Percentiles rank a stretch among this genome's conserved stretches.
Evolutionary conservation across 1,284 basidiomycete genomes (phyloP).

Genomic region (Tylopilus orsonianus): DNA sequence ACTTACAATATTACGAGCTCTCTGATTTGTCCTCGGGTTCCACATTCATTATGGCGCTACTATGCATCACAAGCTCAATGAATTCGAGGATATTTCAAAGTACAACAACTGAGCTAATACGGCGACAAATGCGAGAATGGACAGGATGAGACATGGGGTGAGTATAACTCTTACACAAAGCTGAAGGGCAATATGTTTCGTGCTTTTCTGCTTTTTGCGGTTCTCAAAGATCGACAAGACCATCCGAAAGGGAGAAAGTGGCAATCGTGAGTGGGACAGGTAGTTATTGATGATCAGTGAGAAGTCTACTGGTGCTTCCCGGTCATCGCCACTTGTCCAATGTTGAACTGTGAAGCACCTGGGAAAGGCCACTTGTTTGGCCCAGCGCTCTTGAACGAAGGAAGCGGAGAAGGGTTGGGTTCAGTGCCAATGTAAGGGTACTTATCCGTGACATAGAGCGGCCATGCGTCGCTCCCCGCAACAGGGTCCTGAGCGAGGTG

Average conservation of each 20-base stretch:
- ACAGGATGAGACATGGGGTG: no score
- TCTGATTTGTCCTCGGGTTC: no score
- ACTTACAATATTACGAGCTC: no score
- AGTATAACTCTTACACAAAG: no score
- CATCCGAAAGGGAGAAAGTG: no score
- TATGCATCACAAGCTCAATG: no score
- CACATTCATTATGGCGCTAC: no score
- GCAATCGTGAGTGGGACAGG: neutral
- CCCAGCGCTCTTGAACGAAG: constrained; percentile 1
- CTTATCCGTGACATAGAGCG: constrained; percentile 1
- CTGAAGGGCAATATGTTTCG: no score
- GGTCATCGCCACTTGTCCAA: constrained; percentile 7
- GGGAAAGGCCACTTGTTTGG: constrained; percentile 8
- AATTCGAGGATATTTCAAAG: neutral
- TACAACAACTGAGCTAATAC: neutral
- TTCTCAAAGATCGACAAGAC: no score
- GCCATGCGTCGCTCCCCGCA: constrained; percentile 5
- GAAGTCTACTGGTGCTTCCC: neutral
- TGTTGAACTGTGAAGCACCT: neutral
- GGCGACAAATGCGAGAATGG: no score
- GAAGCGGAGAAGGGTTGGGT: constrained; percentile 9
- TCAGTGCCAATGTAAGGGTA: constrained; percentile 15
- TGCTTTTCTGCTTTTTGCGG: no score
- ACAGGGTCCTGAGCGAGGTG: neutral
- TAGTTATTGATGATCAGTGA: neutral